Evolutionary conservation across 306 rosid genomes (phyloP).

Genomic region (Canavalia gladiata): DNA sequence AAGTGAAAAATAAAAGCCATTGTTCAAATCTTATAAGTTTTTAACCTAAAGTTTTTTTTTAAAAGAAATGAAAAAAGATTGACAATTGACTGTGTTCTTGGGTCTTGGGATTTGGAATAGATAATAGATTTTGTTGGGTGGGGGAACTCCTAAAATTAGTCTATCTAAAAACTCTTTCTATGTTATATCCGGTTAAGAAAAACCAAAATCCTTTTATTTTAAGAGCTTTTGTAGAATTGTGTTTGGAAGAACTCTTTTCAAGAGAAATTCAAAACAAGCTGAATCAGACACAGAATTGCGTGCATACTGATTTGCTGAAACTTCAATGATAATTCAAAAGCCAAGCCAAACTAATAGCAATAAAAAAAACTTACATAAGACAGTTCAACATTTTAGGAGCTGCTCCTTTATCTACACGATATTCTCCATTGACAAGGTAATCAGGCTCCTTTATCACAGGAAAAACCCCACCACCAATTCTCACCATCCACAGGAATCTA

Average conservation of each 20-base stretch:
- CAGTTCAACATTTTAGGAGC: conserved; percentile 99
- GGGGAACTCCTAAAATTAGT: background rate
- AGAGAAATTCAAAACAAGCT: background rate
- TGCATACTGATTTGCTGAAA: conserved; percentile 32
- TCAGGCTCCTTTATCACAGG: conserved; percentile 99
- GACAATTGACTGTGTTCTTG: background rate
- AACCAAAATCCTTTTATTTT: background rate
- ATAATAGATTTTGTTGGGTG: too few relatives aligned
- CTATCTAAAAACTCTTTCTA: background rate
- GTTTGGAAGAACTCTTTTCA: background rate
- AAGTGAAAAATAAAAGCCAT: background rate
- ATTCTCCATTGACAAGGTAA: conserved; percentile 97
- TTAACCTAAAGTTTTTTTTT: background rate
- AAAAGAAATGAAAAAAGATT: background rate
- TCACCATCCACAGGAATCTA: conserved; percentile 99
- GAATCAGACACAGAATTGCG: background rate
- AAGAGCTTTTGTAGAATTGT: background rate
- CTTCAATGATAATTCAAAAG: conserved; percentile 28
- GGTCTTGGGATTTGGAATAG: background rate
- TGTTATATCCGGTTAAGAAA: background rate
- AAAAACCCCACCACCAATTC: conserved; percentile 98
- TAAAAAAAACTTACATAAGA: conserved; percentile 83
- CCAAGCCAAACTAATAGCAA: conserved; percentile 22
- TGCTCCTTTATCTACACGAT: conserved; percentile 99
- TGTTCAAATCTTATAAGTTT: background rate